These are phyloP conservation scores for Pythium plurisporium DNA, from an alignment of 352 stramenopile genomes.

Conservation along the genomic window DNA sequence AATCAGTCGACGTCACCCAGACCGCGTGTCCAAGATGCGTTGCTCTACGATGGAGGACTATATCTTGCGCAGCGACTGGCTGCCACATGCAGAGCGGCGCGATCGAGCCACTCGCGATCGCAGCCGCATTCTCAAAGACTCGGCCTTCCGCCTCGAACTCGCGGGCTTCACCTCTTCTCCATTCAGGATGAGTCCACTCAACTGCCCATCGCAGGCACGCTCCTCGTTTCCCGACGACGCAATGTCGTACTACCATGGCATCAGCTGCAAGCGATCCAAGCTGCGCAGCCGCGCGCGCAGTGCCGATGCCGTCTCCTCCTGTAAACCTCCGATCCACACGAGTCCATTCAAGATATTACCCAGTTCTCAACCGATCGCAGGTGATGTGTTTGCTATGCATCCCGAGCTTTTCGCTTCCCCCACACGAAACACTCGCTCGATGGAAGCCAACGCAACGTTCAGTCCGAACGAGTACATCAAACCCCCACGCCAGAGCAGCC, in stretches of 20 bases:
- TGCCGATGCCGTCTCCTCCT: not conserved
- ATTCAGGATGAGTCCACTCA: not conserved
- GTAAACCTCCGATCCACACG: not conserved
- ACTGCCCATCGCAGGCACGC: not conserved
- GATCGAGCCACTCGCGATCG: not conserved
- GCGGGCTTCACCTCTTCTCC: constrained; percentile 2
- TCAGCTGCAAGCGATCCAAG: constrained; percentile 6
- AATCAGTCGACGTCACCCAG: too few species aligned
- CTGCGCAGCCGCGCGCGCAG: not conserved
- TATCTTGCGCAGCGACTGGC: not conserved
- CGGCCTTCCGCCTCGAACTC: constrained; percentile 9
- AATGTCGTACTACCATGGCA: not conserved
- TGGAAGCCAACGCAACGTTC: not conserved
- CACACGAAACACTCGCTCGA: not conserved
- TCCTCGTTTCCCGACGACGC: not conserved
- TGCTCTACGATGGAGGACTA: not conserved
- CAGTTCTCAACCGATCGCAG: not conserved
- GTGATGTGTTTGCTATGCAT: constrained; percentile 14
- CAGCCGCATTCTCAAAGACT: constrained; percentile 9
- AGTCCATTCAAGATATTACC: not conserved
- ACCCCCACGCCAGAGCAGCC: not conserved
- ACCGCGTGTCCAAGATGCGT: not conserved
- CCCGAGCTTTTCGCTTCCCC: not conserved
- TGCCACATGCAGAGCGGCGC: not conserved
- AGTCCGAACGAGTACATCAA: constrained; percentile 6